Evolutionary conservation across 371 early-diverging fungal genomes (phyloP).

Genomic region (Batkoa obscura): DNA sequence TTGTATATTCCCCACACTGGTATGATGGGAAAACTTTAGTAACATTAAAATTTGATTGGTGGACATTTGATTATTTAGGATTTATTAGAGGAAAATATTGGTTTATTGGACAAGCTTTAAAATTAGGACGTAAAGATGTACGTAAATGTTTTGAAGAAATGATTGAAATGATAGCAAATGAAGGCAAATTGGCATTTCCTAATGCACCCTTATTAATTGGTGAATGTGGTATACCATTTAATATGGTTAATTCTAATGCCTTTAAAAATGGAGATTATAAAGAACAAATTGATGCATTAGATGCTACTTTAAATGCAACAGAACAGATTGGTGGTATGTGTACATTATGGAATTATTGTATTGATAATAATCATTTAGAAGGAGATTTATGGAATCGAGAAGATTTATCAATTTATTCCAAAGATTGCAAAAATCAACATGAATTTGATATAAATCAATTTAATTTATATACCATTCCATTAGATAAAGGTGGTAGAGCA

Average conservation of each 20-base stretch:
- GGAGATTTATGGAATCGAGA: slow-evolving; percentile 61
- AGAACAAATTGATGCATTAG: slow-evolving; percentile 40
- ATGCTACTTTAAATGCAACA: slow-evolving; percentile 40
- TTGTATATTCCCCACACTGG: slow-evolving; percentile 55
- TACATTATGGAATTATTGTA: slow-evolving; percentile 45
- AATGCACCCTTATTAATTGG: slow-evolving; percentile 34
- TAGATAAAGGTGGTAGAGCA: slow-evolving; percentile 10
- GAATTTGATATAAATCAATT: background rate
- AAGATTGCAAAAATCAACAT: slow-evolving; percentile 1
- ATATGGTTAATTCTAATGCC: slow-evolving; percentile 25
- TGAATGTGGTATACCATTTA: slow-evolving; percentile 56
- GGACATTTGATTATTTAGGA: slow-evolving; percentile 42
- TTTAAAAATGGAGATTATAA: slow-evolving; percentile 20
- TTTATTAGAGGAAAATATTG: slow-evolving; percentile 36
- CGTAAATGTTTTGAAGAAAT: slow-evolving; percentile 35
- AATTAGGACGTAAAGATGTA: slow-evolving; percentile 34
- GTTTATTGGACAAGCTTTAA: slow-evolving; percentile 27
- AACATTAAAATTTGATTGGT: slow-evolving; percentile 41
- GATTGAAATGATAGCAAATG: slow-evolving; percentile 25
- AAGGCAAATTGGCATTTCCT: slow-evolving; percentile 24
- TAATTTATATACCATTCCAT: background rate
- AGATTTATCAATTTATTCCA: slow-evolving; percentile 28
- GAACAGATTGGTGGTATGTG: slow-evolving; percentile 36
- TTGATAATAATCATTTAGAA: slow-evolving; percentile 30
- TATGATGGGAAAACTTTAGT: slow-evolving; percentile 50